phyloP scores from a whole-genome alignment of 192 early-diverging fungal genomes.

The Thamnidium elegans region DNA sequence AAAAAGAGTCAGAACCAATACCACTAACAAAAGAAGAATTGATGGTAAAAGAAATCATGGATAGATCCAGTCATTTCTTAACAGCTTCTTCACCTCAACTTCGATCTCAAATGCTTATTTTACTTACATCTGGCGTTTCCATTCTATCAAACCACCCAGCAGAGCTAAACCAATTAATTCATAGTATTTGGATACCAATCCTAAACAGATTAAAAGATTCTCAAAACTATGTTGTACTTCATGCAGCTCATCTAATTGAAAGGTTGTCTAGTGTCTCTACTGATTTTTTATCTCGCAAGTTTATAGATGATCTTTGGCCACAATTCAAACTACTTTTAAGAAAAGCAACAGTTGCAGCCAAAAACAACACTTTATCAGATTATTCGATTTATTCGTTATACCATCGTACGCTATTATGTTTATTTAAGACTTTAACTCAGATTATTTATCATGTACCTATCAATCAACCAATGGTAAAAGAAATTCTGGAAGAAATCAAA shows the following conservation, averaged over 20 bases:
- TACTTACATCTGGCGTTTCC: constrained; percentile 35
- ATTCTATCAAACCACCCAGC: constrained; percentile 35
- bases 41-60: constrained; percentile 42
- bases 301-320: constrained; percentile 49
- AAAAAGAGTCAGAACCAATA: constrained; percentile 3
- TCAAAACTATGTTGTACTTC: constrained; percentile 36
- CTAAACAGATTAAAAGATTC: constrained; percentile 36
- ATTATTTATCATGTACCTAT: constrained; percentile 21
- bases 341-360: constrained; percentile 6
- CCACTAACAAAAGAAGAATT: constrained; percentile 40
- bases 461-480: background rate
- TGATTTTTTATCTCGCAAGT: constrained; percentile 41
- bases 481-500: constrained; percentile 16
- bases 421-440: constrained; percentile 26
- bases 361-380: background rate
- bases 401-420: constrained; percentile 24
- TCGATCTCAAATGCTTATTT: constrained; percentile 39
- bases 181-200: constrained; percentile 50
- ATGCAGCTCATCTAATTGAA: constrained; percentile 34
- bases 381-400: constrained; percentile 31
- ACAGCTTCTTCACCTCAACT: constrained; percentile 46
- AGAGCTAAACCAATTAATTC: constrained; percentile 46
- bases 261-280: constrained; percentile 38
- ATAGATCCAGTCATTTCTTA: constrained; percentile 50
- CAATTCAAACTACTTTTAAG: constrained; percentile 28